Base-by-base conservation (phyloP, 805 yeast genomes). In the Tetrapisispora arboricola region DNA sequence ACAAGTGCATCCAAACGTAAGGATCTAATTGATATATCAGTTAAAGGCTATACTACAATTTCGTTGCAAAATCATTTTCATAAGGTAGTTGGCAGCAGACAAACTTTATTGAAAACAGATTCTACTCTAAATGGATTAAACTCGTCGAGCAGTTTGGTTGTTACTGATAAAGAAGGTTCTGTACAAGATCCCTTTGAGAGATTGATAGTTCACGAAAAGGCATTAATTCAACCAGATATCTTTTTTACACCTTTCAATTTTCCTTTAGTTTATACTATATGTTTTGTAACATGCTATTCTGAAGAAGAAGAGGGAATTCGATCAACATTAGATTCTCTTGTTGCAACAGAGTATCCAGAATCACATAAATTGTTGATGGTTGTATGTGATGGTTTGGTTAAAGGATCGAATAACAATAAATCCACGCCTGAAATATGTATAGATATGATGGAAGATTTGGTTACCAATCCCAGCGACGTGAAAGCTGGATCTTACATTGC, bases 331-430 rank as follows among this genome's bases (percentile, higher is more conserved):
- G 97, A 92, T 60, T 90, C 97, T 1, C 58, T 92, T 38, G 84
- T 94, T 13, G 85, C 95, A 1, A 86, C 96, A 1, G 95, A 86
- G 46, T 92, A 83, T 60, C 96, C 97, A 41, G 87, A 85, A 59
- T 84, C 96, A 2, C 97, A 92, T 63, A 92, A 90, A 59, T 66
- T 92, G 46, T 69, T 92, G 31, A 65, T 87, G 38, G 76, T 88
- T 33, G 73, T 92, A 13, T 90, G 97, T 68, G 98, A 92, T 66
- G 98, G 98, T 49, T 50, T 90, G 27, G 80, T 92, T 51, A 88
- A 90, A 54, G 98, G 98, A 48, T 80, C 95, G 16, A 97, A 96
- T 36, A 90, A 88, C 61, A 87, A 79, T 39, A 57, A 63, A 55
- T 71, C 87, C 2, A 92, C 98, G 0, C 96, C 97, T 0, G 97